Base-by-base conservation (phyloP, 2,329 filamentous ascomycete species). In the Colletotrichum orchidophilum region DNA sequence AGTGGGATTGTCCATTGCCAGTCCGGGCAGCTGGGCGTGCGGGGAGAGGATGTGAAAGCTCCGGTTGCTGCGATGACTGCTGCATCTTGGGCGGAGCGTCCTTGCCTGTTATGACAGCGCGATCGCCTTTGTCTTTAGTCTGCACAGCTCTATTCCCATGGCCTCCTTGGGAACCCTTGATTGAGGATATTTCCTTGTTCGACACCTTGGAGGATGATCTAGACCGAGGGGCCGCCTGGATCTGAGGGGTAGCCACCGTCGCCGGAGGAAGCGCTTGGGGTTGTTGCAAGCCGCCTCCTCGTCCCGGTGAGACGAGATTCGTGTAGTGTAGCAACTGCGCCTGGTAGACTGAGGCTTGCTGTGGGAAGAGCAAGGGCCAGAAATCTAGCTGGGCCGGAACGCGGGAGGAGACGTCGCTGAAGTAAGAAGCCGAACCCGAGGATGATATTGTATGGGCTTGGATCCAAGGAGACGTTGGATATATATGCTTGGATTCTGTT, bases 321-420 rank as follows among this genome's bases (percentile, higher is more conserved):
- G 91, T 92, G 84, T 92, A 92, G 75, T 91, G 86, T 62, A 89
- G 84, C 66, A 92, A 86, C 80, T 90, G 88, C 64, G 87, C 88
- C 77, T 91, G 87, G 80, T 90, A 89, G 73, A 88, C 82, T 52
- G 85, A 88, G 39, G 86, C 83, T 74, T 91, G 88, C 73, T 90
- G 88, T 18, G 88, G 88, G 69, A 90, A 83, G 75, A 90, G 81
- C 73, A 89, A 85, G 42, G 89, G 88, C 31, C 89, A 82, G 70
- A 89, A 82, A 73, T 90, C 87, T 76, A 89, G 76, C 72, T 85
- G 83, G 73, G 83, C 78, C 61, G 85, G 80, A 64, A 50, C 59
- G 69, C 73, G 73, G 52, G 64, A 65, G 27, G 70, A 60, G 33
- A 57, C 54, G 39, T 68, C 59, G 21, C 46, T 35, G 55, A 63